Base-by-base conservation (phyloP, 441 rosid genomes). In the Bocquillonia castaneifolia region DNA sequence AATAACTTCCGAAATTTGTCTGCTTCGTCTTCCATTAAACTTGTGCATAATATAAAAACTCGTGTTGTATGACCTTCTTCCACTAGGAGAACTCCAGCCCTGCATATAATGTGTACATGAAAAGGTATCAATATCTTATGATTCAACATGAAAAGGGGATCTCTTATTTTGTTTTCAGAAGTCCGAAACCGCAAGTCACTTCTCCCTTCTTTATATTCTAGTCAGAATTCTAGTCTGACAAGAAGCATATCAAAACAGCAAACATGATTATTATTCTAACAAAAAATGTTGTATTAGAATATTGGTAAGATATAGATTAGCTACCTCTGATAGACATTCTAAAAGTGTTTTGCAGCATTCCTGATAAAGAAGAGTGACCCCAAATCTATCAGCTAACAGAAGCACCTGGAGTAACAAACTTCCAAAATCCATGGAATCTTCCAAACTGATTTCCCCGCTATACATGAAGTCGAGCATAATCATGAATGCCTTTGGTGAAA, bases 1-100 rank as follows among this genome's bases (percentile, higher is more conserved):
- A 85, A 67, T 71, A 88, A 71, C 67, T 80, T 76, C 85, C 96
- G 84, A 86, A 82, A 80, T 85, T 81, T 85, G 83, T 88, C 92
- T 87, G 91, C 93, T 90, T 88, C 97, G 72, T 77, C 98, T 86
- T 85, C 98, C 88, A 88, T 80, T 84, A 87, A 92, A 92, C 84
- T 93, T 81, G 92, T 83, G 85, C 92, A 91, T 84, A 91, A 94
- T 87, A 94, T 84, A 85, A 87, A 85, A 88, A 86, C 78, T 82
- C 80, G 78, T 75, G 97, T 77, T 76, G 93, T 84, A 75, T 83
- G 96, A 89, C 82, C 96, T 76, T 82, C 96, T 83, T 88, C 97
- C 92, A 83, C 67, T 84, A 92, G 78, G 80, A 87, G 87, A 86
- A 89, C 97, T 78, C 96, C 98, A 79, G 81, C 90, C 98, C 99